Base-by-base conservation (phyloP, 202 grass and related monocot genomes). In the Brachypodium distachyon region DNA sequence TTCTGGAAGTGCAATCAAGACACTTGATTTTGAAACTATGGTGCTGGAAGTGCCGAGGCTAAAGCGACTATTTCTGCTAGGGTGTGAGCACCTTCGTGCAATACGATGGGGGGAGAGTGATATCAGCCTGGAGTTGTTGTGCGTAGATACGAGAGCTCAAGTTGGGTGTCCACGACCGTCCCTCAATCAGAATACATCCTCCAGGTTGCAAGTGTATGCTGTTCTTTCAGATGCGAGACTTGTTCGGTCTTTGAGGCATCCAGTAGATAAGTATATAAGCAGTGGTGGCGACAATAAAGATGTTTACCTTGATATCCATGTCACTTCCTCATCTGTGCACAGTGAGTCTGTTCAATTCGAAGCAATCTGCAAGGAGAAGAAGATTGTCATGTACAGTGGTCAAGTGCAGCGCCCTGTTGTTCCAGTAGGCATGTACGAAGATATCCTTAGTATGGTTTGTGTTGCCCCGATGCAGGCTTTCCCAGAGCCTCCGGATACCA, bases 221-320 rank as follows among this genome's bases (percentile, higher is more conserved):
- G 10, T 47, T 47, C 0, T 47, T 31, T 7, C 0, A 1, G 40
- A 68, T 11, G 41, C 14, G 1, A 68, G 41, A 6, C 3, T 68
- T 68, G 14, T 16, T 65, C 13, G 31, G 21, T 77, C 71, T 4
- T 12, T 74, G 3, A n/a, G 4, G 0, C 0, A 0, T 1, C 49
- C 0, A 25, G 17, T 47, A 9, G 0, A 2, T 0, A 18, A 0
- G 0, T 6, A 9, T 36, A 51, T 17, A 8, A 9, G 1, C 0
- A 5, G 0, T 0, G 13, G 13, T 14, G 9, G 6, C 6, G 21
- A 0, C 0, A 1, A 0, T 9, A 9, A 0, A 1, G 4, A 33
- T 48, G 10, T 51, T 73, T 39, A 13, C 26, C 40, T 73, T 7
- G 22, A n/a, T 70, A 19, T 70, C 28, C 43, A 12, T 22, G 5